Evolutionary conservation across 2,329 filamentous ascomycete genomes (phyloP).

Genomic region (Parascedosporium putredinis): DNA sequence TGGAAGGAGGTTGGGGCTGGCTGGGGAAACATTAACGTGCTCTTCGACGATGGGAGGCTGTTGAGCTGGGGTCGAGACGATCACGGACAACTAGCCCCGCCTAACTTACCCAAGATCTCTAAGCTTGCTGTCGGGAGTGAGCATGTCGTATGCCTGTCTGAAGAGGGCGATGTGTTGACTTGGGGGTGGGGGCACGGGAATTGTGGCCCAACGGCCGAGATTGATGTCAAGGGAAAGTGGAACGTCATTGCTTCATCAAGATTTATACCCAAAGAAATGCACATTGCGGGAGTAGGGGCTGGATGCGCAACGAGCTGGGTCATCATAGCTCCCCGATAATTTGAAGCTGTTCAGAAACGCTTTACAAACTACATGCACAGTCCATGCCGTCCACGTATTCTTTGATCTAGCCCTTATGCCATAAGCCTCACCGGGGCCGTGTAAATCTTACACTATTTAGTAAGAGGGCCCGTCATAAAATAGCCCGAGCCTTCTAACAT

Average conservation of each 20-base stretch:
- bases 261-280: constrained; percentile 37
- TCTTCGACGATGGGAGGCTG: constrained; percentile 50
- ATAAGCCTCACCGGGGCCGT: no score
- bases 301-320: constrained; percentile 89
- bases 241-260: constrained; percentile 54
- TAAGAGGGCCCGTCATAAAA: constrained; percentile 21
- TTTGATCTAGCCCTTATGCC: no score
- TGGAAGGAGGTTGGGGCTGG: constrained; percentile 66
- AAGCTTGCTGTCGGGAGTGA: constrained; percentile 79
- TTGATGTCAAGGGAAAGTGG: constrained; percentile 59
- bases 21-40: constrained; percentile 73
- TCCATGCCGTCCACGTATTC: neutral
- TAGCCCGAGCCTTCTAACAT: constrained; percentile 42
- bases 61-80: constrained; percentile 75
- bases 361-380: no score
- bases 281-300: constrained; percentile 58
- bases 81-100: constrained; percentile 67
- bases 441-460: neutral
- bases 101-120: constrained; percentile 44
- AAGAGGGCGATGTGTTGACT: constrained; percentile 56
- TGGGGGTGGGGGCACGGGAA: constrained; percentile 99
- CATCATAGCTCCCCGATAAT: constrained; percentile 23
- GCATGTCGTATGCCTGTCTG: constrained; percentile 67
- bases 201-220: constrained; percentile 61
- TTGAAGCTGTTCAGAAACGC: neutral